Evolutionary conservation across 495 filamentous ascomycete species (phyloP).

Genomic region (Hypoxylon subgilvum): DNA sequence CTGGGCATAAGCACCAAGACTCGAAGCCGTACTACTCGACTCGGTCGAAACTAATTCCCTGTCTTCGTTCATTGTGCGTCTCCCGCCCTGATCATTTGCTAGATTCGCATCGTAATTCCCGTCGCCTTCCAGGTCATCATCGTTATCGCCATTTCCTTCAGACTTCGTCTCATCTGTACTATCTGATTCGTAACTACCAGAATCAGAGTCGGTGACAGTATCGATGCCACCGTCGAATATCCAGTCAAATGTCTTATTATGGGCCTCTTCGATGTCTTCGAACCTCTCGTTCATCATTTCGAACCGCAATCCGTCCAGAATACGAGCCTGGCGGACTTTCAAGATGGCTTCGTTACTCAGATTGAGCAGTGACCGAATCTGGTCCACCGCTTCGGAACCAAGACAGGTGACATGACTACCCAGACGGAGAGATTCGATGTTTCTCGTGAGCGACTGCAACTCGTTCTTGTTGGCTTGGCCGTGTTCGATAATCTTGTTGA

Average conservation of each 20-base stretch:
- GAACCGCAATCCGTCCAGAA: constrained; percentile 33
- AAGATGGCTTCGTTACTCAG: constrained; percentile 16
- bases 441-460: constrained; percentile 19
- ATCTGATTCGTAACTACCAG: not conserved
- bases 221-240: constrained; percentile 33
- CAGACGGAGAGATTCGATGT: constrained; percentile 27
- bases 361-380: constrained; percentile 26
- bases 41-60: not conserved
- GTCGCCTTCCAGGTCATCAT: not conserved
- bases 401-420: constrained; percentile 25
- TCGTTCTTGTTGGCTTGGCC: constrained; percentile 17
- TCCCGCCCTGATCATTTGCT: not conserved
- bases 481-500: constrained; percentile 9
- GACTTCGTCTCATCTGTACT: not conserved
- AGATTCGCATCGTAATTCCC: not conserved
- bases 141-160: not conserved
- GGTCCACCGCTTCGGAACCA: constrained; percentile 5
- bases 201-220: too few species aligned
- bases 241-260: constrained; percentile 40
- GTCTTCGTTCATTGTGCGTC: not conserved
- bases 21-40: not conserved
- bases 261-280: constrained; percentile 25
- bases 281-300: constrained; percentile 28
- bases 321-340: constrained; percentile 11
- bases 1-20: not conserved